Percentiles rank a stretch among this genome's conserved stretches.
These are phyloP conservation scores for Coprinellus micaceus DNA, from an alignment of 768 basidiomycete genomes.

Conservation along the genomic window DNA sequence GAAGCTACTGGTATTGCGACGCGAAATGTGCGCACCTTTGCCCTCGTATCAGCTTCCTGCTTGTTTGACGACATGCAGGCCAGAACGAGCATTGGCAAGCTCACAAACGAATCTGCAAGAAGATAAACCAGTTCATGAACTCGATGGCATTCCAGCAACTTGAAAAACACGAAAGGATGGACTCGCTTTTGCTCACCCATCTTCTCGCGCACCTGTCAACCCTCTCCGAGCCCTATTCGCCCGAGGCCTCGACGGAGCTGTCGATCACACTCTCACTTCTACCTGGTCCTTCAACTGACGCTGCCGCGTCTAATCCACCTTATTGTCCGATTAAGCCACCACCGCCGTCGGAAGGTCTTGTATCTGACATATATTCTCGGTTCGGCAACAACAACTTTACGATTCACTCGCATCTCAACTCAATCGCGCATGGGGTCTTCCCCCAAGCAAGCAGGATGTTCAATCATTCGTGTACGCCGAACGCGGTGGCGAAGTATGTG, in stretches of 20 bases:
- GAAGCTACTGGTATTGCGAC: conserved; percentile 72
- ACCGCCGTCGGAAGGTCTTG: conserved; percentile 30
- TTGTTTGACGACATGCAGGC: conserved; percentile 38
- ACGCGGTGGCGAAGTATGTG: conserved; percentile 61
- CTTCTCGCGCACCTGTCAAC: conserved; percentile 42
- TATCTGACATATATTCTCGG: conserved; percentile 44
- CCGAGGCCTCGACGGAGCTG: conserved; percentile 22
- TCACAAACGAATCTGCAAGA: conserved; percentile 70
- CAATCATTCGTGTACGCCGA: conserved; percentile 80
- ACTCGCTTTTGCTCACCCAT: conserved; percentile 63
- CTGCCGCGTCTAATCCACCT: background rate
- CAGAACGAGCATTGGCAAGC: conserved; percentile 65
- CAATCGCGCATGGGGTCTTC: conserved; percentile 72
- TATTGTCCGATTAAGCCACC: conserved; percentile 18
- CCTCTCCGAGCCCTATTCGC: conserved; percentile 17
- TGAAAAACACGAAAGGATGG: conserved; percentile 50
- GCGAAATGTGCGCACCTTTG: conserved; percentile 45
- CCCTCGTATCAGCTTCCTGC: conserved; percentile 1
- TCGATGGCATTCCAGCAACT: conserved; percentile 48
- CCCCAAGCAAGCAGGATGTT: conserved; percentile 75
- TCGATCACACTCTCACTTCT: conserved; percentile 42
- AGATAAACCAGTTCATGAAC: conserved; percentile 41
- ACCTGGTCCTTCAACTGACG: background rate
- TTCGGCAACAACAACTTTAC: conserved; percentile 84
- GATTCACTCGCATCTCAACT: conserved; percentile 66